These are phyloP conservation scores for Candida ovalis DNA, from an alignment of 805 yeast genomes.

Conservation along the genomic window DNA sequence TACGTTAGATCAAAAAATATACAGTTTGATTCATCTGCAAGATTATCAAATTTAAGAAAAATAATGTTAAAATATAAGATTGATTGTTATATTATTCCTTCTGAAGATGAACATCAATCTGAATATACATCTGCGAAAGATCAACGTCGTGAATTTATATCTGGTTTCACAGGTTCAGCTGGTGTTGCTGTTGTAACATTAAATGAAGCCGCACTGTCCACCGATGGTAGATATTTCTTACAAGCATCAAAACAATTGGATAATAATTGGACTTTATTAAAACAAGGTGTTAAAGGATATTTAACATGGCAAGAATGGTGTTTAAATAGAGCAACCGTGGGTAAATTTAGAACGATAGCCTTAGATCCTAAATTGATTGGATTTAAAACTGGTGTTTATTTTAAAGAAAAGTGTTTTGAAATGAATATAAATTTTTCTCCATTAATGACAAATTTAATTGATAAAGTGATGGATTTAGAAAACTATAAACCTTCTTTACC, in stretches of 20 bases:
- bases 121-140: slow-evolving; percentile 84
- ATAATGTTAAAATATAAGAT: slow-evolving; percentile 43
- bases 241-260: slow-evolving; percentile 88
- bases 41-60: slow-evolving; percentile 37
- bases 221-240: slow-evolving; percentile 92
- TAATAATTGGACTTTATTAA: slow-evolving; percentile 71
- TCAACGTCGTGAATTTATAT: slow-evolving; percentile 75
- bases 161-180: slow-evolving; percentile 91
- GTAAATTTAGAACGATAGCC: slow-evolving; percentile 56
- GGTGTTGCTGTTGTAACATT: slow-evolving; percentile 84
- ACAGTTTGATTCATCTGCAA: slow-evolving; percentile 30
- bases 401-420: slow-evolving; percentile 30
- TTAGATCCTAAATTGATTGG: slow-evolving; percentile 78
- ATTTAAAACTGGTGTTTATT: slow-evolving; percentile 40
- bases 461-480: slow-evolving; percentile 59
- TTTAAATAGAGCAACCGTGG: slow-evolving; percentile 47
- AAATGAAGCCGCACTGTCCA: slow-evolving; percentile 70
- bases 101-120: slow-evolving; percentile 92
- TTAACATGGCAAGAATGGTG: slow-evolving; percentile 83
- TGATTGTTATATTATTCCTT: slow-evolving; percentile 53
- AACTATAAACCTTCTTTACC: slow-evolving; percentile 13
- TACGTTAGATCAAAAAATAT: not conserved
- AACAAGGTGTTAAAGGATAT: slow-evolving; percentile 69
- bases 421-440: slow-evolving; percentile 46
- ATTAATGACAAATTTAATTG: slow-evolving; percentile 64